These are phyloP conservation scores for Blastobotrys malaysiensis DNA, from an alignment of 1,139 yeast species.

Conservation along the genomic window DNA sequence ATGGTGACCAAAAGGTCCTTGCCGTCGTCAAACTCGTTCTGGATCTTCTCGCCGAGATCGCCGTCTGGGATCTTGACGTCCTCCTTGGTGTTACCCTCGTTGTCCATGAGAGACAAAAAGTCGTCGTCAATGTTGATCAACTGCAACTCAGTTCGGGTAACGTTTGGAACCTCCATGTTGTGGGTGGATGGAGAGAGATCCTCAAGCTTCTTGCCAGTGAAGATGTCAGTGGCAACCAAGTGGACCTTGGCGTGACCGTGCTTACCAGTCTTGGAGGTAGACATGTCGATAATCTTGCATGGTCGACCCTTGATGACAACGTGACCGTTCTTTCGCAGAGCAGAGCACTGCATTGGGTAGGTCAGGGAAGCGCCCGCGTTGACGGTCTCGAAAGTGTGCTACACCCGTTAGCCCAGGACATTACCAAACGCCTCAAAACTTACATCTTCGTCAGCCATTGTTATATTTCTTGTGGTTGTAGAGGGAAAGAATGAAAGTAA, in stretches of 20 bases:
- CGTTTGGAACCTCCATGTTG: conserved; percentile 99
- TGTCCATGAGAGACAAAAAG: conserved; percentile 92
- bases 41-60: conserved; percentile 90
- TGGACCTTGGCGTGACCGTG: conserved; percentile 99
- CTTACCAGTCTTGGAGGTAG: conserved; percentile 99
- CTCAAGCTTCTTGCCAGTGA: conserved; percentile 99
- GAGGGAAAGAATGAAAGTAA: not conserved
- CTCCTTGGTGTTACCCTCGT: conserved; percentile 98
- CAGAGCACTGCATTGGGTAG: conserved; percentile 99
- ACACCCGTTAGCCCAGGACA: conserved; percentile 12
- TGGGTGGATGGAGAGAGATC: conserved; percentile 99
- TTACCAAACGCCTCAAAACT: conserved; percentile 9
- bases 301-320: conserved; percentile 99
- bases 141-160: conserved; percentile 90
- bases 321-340: conserved; percentile 99
- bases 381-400: conserved; percentile 96
- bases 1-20: conserved; percentile 94
- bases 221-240: conserved; percentile 96
- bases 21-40: conserved; percentile 92
- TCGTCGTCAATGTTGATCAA: conserved; percentile 98
- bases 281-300: conserved; percentile 99
- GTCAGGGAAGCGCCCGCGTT: conserved; percentile 99
- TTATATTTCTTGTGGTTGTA: conserved; percentile 5
- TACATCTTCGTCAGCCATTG: conserved; percentile 28
- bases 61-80: conserved; percentile 98